Conservation (phyloP, 2,329 filamentous ascomycete species). For the Pseudogymnoascus sp. region DNA sequence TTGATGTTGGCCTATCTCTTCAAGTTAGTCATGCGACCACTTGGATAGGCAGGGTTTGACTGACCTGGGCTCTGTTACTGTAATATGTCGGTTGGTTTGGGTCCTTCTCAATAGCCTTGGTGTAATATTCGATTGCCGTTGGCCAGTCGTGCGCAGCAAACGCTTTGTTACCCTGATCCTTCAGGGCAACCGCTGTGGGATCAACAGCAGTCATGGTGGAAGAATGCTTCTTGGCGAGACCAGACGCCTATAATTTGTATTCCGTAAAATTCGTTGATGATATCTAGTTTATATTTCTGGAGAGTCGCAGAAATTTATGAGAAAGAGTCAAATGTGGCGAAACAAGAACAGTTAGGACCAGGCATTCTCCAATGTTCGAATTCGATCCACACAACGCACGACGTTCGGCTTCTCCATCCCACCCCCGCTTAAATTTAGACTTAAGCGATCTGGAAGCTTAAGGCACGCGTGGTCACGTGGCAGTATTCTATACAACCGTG, state of each 20-base stretch:
- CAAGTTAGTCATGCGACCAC: conserved; percentile 42
- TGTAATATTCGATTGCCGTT: conserved; percentile 73
- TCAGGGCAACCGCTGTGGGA: conserved; percentile 62
- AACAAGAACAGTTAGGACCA: neutral
- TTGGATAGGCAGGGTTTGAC: conserved; percentile 28
- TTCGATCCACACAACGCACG: conserved; percentile 5
- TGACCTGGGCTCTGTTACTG: conserved; percentile 89
- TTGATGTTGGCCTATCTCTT: conserved; percentile 78
- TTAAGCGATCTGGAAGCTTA: conserved; percentile 8
- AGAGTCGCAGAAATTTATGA: neutral
- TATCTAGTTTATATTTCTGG: neutral
- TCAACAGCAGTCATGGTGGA: neutral
- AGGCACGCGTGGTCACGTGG: conserved; percentile 10
- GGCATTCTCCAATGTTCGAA: conserved; percentile 4
- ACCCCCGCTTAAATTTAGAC: conserved; percentile 8
- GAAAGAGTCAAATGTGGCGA: neutral
- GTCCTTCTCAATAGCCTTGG: conserved; percentile 78
- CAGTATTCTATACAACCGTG: neutral
- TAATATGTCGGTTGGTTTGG: conserved; percentile 81
- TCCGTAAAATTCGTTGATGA: neutral
- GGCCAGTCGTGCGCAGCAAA: conserved; percentile 85
- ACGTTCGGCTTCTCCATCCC: neutral
- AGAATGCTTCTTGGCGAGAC: neutral
- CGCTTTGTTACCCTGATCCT: conserved; percentile 90
- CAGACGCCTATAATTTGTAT: neutral